Evolutionary conservation across 805 yeast species (phyloP).

Genomic region (Kazachstania taianensis): DNA sequence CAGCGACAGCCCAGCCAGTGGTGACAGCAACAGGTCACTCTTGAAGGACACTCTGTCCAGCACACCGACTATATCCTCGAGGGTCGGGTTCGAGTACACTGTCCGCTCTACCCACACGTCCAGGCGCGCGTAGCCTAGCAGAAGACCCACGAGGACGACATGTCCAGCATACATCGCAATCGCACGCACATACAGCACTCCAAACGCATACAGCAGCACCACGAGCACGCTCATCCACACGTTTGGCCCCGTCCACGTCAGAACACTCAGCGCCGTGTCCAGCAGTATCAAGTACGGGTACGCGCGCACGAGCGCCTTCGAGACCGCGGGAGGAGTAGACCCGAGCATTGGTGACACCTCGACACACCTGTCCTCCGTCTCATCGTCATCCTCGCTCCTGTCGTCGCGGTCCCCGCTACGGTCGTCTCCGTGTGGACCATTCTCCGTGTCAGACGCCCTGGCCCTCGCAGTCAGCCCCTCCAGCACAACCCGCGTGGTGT

Average conservation of each 20-base stretch:
- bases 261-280: conserved; percentile 58
- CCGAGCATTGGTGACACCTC: conserved; percentile 68
- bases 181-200: conserved; percentile 63
- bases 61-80: conserved; percentile 76
- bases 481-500: conserved; percentile 19
- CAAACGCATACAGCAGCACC: conserved; percentile 35
- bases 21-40: conserved; percentile 67
- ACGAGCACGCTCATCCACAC: conserved; percentile 63
- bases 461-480: conserved; percentile 10
- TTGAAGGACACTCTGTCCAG: conserved; percentile 66
- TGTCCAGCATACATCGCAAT: conserved; percentile 75
- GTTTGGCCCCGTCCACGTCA: conserved; percentile 90
- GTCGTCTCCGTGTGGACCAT: conserved; percentile 2
- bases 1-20: conserved; percentile 70
- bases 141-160: conserved; percentile 46
- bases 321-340: conserved; percentile 84
- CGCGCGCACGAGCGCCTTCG: conserved; percentile 69
- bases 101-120: conserved; percentile 44
- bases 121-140: conserved; percentile 50
- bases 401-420: conserved; percentile 4
- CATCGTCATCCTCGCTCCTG: neutral
- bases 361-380: too few relatives aligned
- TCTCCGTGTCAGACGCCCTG: conserved; percentile 3
- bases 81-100: conserved; percentile 53
- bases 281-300: conserved; percentile 76